Evolutionary conservation across 495 filamentous ascomycete genomes (phyloP).

Genomic region (Cudoniella acicularis): DNA sequence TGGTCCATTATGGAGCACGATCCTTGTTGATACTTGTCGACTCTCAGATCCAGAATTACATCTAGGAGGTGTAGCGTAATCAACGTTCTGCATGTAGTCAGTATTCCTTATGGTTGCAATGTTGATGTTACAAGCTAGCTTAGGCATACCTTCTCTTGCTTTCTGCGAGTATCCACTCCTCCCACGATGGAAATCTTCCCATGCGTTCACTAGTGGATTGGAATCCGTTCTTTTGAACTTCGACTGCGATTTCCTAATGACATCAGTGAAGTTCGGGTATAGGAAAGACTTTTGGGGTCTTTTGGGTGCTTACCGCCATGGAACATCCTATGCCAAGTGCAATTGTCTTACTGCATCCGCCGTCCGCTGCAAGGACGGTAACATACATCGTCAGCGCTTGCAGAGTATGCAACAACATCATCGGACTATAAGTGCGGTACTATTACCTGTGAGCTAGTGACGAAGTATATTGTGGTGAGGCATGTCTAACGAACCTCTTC

Average conservation of each 20-base stretch:
- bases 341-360: neutral
- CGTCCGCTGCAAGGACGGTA: slow-evolving; percentile 1
- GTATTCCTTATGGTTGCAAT: neutral
- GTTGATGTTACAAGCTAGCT: too few relatives aligned
- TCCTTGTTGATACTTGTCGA: neutral
- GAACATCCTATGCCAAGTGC: neutral
- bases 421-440: too few relatives aligned
- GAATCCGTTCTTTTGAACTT: neutral
- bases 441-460: neutral
- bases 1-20: neutral
- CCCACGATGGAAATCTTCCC: slow-evolving; percentile 2
- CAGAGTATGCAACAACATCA: slow-evolving; percentile 1
- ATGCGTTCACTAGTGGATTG: neutral
- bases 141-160: slow-evolving; percentile 10
- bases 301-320: slow-evolving; percentile 2
- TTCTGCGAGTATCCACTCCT: slow-evolving; percentile 11
- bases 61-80: slow-evolving; percentile 5
- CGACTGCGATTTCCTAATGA: neutral
- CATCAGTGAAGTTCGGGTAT: too few relatives aligned
- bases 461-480: neutral
- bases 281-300: neutral
- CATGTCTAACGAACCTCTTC: slow-evolving; percentile 5
- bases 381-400: slow-evolving; percentile 10
- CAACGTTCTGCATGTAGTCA: neutral
- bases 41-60: neutral